These are phyloP conservation scores for Candida sp. DNA, from an alignment of 1,139 yeast species.

Conservation along the genomic window DNA sequence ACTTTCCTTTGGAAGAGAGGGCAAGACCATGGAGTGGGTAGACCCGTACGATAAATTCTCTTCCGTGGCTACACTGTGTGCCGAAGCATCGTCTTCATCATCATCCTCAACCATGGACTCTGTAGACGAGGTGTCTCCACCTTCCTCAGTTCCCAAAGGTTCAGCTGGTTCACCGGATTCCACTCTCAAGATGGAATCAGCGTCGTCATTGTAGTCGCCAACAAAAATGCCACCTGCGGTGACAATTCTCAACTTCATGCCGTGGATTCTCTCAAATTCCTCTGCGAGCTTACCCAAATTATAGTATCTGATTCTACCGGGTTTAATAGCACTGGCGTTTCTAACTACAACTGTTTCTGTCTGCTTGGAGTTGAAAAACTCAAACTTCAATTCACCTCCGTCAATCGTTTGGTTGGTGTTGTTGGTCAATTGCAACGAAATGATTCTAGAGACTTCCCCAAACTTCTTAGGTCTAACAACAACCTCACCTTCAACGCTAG, in stretches of 20 bases:
- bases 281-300: constrained; percentile 25
- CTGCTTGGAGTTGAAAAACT: constrained; percentile 21
- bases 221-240: constrained; percentile 25
- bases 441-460: constrained; percentile 24
- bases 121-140: constrained; percentile 11
- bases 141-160: constrained; percentile 15
- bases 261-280: constrained; percentile 19
- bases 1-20: constrained; percentile 36
- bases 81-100: constrained; percentile 6
- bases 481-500: constrained; percentile 11
- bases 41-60: constrained; percentile 19
- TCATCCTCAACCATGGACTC: constrained; percentile 13
- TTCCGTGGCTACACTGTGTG: background rate
- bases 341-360: constrained; percentile 26
- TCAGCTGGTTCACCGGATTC: constrained; percentile 9
- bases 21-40: constrained; percentile 37
- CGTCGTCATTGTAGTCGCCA: constrained; percentile 23
- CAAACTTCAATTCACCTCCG: constrained; percentile 35
- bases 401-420: constrained; percentile 24
- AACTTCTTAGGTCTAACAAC: constrained; percentile 21
- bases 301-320: constrained; percentile 33
- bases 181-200: constrained; percentile 13
- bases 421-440: constrained; percentile 33
- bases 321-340: constrained; percentile 30
- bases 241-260: constrained; percentile 24